Base-by-base conservation (phyloP, 1,139 yeast genomes). In the Debaryomyces sp. region DNA sequence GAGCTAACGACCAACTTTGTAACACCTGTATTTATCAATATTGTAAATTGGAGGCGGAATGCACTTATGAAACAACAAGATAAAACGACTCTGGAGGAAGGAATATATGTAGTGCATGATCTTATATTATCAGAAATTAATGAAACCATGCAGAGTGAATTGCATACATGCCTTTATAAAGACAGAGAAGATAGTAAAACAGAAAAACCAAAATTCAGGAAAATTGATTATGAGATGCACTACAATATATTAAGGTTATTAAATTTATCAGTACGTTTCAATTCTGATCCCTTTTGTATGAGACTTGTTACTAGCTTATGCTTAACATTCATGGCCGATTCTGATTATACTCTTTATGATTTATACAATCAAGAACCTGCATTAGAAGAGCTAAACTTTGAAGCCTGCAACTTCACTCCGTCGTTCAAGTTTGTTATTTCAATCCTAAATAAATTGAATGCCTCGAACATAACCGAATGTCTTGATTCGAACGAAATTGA, bases 171-270 rank as follows among this genome's bases (percentile, higher is more conserved):
- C 6, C 21, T 39, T 10, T 26, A 39, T 10, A 15, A 21, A n/a
- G 27, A 33, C 24, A 5, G 34, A 5, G 24, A 39, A 6, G 39
- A 39, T 10, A 6, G 5, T 22, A 21, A 10, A 12, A n/a, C n/a
- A 21, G 24, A 12, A 8, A 12, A 35, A 5, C 13, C 9, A 9
- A 35, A 35, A 18, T 13, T 43, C 17, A 43, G 45, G 29, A 47
- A 42, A 41, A 36, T 37, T 23, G 49, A 51, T 30, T 55, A 45
- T 33, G 55, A 55, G 36, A 30, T 55, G 24, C 54, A 51, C 26
- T 52, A 48, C 37, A 54, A 52, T 42, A 42, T 51, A 0, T 15
- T 55, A 8, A 46, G 46, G 32, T 39, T 50, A 18, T 34, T 56
- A 26, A 47, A 50, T 41, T 27, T 35, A 8, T 41, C 50, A 15